Percentiles rank a stretch among this genome's conserved stretches.
Evolutionary conservation across 2,329 filamentous ascomycete genomes (phyloP).

Genomic region (Fusarium napiforme): DNA sequence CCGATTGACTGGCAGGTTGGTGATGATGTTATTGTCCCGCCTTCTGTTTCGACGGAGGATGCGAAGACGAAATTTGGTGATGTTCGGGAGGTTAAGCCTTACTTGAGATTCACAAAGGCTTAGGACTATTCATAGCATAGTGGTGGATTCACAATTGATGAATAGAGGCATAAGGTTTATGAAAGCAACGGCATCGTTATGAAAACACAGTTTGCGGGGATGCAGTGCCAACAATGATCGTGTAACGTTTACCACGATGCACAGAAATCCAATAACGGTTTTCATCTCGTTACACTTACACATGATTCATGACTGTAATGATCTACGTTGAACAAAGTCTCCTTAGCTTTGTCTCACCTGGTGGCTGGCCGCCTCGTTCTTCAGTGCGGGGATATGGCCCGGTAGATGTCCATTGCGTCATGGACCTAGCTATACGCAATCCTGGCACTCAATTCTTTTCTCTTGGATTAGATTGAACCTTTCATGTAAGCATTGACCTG

Average conservation of each 20-base stretch:
- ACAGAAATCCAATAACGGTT: background rate
- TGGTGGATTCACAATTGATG: rapidly evolving
- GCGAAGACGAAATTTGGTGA: slow-evolving; percentile 89
- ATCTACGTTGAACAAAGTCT: too few relatives aligned
- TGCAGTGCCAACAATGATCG: rapidly evolving
- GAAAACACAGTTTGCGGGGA: background rate
- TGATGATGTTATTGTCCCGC: slow-evolving; percentile 91
- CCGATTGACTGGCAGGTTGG: slow-evolving; percentile 90
- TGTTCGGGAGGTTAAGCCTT: slow-evolving; percentile 72
- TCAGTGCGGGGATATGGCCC: background rate
- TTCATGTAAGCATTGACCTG: too few relatives aligned
- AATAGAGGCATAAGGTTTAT: background rate
- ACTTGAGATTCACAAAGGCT: slow-evolving; percentile 73
- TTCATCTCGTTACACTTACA: background rate
- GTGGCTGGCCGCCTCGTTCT: too few relatives aligned
- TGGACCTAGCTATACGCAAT: background rate
- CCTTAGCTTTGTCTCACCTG: background rate
- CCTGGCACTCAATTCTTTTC: too few relatives aligned
- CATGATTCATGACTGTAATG: background rate
- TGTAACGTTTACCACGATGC: rapidly evolving
- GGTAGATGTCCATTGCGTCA: slow-evolving; percentile 1
- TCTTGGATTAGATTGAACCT: too few relatives aligned
- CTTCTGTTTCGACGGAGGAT: slow-evolving; percentile 81
- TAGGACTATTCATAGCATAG: rapidly evolving
- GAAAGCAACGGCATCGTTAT: rapidly evolving